Base-by-base conservation (phyloP, 148 eudicot genomes). In the Cornus florida region DNA sequence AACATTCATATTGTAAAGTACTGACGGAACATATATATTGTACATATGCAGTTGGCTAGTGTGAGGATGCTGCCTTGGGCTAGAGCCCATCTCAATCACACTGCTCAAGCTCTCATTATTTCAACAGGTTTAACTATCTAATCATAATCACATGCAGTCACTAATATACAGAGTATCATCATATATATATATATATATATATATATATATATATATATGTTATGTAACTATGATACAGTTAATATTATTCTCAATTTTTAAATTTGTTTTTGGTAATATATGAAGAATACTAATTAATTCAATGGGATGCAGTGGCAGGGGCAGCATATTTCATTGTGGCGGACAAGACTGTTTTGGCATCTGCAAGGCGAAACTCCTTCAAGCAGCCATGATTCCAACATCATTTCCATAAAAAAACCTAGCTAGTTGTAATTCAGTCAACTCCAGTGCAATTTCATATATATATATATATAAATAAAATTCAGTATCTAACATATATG, bases 41-140 rank as follows among this genome's bases (percentile, higher is more conserved):
- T 43, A 43, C 48, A 19, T 0, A n/a, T 59, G 86, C 90, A 91
- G 97, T 17, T 93, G 73, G 92, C 97, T 67, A 95, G 92, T 87
- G 97, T 85, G 75, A 92, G 93, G 85, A 89, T 90, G 94, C 73
- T 93, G 70, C 90, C 98, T 67, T 95, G 99, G 99, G 99, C 94
- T 60, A 93, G 89, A 82, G 92, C 97, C 67, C 79, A 89, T 77
- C 98, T 95, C 71, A 95, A 93, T 59, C 97, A 82, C 68, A 86
- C 97, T 75, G 97, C 98, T 74, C 97, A 95, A 75, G 97, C 97
- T 86, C 97, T 93, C 83, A 92, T 95, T 1, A 81, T 95, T 77
- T 90, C 98, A 79, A 93, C 92, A 71, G 97, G 93, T 93, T 10
- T n/a, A 66, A 46, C 28, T 7, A 20, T 19, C 62, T 53, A n/a